Conservation (phyloP, 345 rosid genomes). For the Moringa oleifera region DNA sequence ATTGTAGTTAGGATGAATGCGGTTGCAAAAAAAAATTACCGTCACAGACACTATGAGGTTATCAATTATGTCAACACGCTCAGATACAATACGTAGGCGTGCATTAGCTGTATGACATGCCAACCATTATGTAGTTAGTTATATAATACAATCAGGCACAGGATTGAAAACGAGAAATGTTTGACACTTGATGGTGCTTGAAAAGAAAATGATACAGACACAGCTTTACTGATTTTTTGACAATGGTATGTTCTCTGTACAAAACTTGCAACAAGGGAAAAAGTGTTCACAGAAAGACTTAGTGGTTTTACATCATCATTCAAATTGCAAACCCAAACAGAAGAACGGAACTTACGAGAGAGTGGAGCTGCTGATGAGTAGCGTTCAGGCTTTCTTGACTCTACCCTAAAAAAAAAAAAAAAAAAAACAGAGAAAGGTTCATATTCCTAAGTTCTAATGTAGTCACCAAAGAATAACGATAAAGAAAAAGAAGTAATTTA, state of each 20-base stretch:
- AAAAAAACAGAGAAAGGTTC: slow-evolving; percentile 12
- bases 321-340: slow-evolving; percentile 1
- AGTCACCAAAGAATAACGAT: neutral
- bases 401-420: slow-evolving; percentile 55
- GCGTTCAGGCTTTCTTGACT: slow-evolving; percentile 95
- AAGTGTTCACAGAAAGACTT: neutral
- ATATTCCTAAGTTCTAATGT: slow-evolving; percentile 11
- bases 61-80: slow-evolving; percentile 78
- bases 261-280: slow-evolving; percentile 1
- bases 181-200: neutral
- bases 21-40: slow-evolving; percentile 36
- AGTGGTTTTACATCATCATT: slow-evolving; percentile 1
- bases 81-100: slow-evolving; percentile 81
- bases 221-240: neutral
- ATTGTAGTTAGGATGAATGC: slow-evolving; percentile 6
- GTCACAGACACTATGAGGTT: slow-evolving; percentile 79
- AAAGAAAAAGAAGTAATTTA: slow-evolving; percentile 2
- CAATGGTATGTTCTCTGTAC: neutral
- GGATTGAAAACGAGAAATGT: neutral
- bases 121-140: slow-evolving; percentile 2
- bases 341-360: slow-evolving; percentile 55
- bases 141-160: neutral
- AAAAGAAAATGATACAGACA: slow-evolving; percentile 1
- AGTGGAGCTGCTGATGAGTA: slow-evolving; percentile 95
- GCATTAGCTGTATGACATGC: slow-evolving; percentile 69